Percentiles rank a stretch among this genome's conserved stretches.
These are phyloP conservation scores for Leishmania tropica DNA, from an alignment of 208 protist genomes.

Conservation along the genomic window DNA sequence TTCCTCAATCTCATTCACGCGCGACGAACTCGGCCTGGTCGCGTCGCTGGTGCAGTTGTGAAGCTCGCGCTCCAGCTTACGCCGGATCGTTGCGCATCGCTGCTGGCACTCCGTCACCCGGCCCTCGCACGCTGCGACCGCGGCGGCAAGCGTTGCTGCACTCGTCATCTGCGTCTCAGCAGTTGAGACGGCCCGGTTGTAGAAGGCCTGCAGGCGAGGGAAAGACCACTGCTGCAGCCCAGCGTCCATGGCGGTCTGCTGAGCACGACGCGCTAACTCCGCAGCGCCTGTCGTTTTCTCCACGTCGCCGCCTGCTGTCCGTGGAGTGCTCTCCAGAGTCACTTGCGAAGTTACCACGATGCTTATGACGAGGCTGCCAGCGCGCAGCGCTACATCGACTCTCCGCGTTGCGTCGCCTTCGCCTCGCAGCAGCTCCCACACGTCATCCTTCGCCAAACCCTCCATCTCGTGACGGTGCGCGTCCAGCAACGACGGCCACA, in stretches of 20 bases:
- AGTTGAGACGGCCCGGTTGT: background rate
- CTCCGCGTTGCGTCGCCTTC: background rate
- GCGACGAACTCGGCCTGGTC: background rate
- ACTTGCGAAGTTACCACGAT: conserved; percentile 7
- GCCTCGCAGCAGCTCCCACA: conserved; percentile 17
- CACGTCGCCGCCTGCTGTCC: background rate
- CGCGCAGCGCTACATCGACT: conserved; percentile 19
- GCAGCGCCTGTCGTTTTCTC: no score
- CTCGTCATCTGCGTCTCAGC: background rate
- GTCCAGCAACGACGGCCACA: conserved; percentile 29
- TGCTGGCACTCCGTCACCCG: background rate
- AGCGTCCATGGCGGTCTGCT: background rate
- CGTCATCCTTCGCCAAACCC: conserved; percentile 25
- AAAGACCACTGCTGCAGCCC: conserved; percentile 22
- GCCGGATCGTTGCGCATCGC: background rate
- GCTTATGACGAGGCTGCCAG: conserved; percentile 29
- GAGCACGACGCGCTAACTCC: background rate
- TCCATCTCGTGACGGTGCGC: conserved; percentile 7
- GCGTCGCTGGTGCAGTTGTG: background rate
- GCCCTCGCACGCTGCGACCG: background rate
- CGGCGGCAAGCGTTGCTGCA: background rate
- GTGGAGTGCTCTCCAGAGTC: background rate
- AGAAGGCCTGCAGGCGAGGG: conserved; percentile 25
- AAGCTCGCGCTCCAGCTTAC: background rate
- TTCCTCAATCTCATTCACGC: background rate